phyloP scores from a whole-genome alignment of 768 basidiomycete genomes.

The Asterophora lycoperdoides region DNA sequence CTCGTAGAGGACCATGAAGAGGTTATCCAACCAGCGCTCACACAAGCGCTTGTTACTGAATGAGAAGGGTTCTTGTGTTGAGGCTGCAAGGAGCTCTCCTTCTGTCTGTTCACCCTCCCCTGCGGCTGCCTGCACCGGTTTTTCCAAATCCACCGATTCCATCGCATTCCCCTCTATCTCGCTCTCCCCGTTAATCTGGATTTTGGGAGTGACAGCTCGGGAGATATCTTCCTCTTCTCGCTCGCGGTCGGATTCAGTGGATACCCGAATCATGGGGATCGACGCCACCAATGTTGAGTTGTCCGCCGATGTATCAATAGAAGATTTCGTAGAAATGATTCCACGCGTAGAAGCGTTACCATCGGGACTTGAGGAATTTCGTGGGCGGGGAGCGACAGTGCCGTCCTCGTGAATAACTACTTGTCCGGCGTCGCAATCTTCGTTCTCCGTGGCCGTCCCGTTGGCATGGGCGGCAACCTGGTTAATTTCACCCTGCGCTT shows the following conservation, averaged over 20 bases:
- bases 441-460: conserved; percentile 12
- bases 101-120: conserved; percentile 39
- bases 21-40: conserved; percentile 95
- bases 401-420: conserved; percentile 66
- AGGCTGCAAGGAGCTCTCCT: conserved; percentile 30
- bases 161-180: conserved; percentile 28
- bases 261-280: conserved; percentile 71
- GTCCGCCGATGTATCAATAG: conserved; percentile 21
- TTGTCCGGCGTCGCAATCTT: conserved; percentile 30
- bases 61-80: conserved; percentile 65
- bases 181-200: conserved; percentile 27
- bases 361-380: conserved; percentile 32
- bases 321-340: conserved; percentile 40
- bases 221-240: conserved; percentile 31
- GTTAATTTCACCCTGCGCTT: conserved; percentile 70
- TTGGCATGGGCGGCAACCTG: conserved; percentile 26
- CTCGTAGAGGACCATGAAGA: conserved; percentile 99
- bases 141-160: conserved; percentile 30
- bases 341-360: conserved; percentile 72
- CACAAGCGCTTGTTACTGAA: conserved; percentile 97
- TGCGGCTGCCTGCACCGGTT: conserved; percentile 50
- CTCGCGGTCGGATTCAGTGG: conserved; percentile 59
- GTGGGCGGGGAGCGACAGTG: conserved; percentile 31
- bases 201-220: conserved; percentile 14
- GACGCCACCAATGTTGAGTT: conserved; percentile 20